Evolutionary conservation across 305 asterid species (phyloP), one percentile per base, ranked within the genome.

Genomic region (Salvia sclarea): DNA sequence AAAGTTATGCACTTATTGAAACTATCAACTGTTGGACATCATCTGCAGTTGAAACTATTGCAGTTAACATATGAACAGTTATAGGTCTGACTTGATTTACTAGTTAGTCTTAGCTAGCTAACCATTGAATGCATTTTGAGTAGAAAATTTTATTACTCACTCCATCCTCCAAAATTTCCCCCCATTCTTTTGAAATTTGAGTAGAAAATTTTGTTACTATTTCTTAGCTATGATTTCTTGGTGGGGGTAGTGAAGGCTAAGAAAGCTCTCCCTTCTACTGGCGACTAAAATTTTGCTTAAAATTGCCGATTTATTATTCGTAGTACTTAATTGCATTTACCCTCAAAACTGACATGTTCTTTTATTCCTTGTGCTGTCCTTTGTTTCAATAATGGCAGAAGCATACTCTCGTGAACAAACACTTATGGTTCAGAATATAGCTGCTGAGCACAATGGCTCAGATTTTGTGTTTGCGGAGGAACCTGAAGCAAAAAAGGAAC

Each of bases 381-480:
- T 66, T 66, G 45, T 53, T 71, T 61, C 44, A 54, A 52, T 56
- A 61, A 74, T 44, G 50, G 62, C 89, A 89, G 98, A 94, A 81
- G 89, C 96, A 41, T 94, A 91, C 74, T 76, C 95, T 30, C 91
- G 82, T 22, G 98, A 94, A 78, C 98, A 94, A 76, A 82, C 96
- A 20, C 84, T 72, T 43, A 86, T 89, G 70, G 95, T 94, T 79
- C 96, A 91, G 85, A 88, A 86, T 88, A 84, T 94, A 77, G 97
- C 89, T 70, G 78, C 93, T 35, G 89, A 88, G 89, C 97, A 89
- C 79, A 79, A 80, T 52, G 96, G 99, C 65, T 60, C 99, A 9
- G 95, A 88, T 80, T 94, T 94, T 78, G 93, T 91, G 71, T 91
- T 91, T 73, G 90, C 92, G 6, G 91, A 91, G 76, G 90, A 89